A percentile compares a stretch with the other conserved stretches of the same genome.
Evolutionary conservation across 345 rosid species (phyloP).

Genomic region (Rhizophora mangle): DNA sequence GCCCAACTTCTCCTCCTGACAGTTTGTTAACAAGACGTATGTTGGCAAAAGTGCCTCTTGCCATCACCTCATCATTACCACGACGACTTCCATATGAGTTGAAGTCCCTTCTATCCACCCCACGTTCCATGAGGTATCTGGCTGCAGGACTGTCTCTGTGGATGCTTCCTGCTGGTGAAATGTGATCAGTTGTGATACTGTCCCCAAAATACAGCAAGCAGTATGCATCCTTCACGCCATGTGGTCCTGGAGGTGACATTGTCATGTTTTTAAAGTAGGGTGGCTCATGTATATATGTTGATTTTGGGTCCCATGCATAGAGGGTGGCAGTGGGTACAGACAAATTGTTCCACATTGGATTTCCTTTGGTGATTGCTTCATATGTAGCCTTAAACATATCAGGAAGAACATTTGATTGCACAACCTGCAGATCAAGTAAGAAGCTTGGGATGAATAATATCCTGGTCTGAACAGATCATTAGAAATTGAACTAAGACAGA

Average conservation of each 20-base stretch:
- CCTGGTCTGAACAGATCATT: neutral
- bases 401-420: slow-evolving; percentile 76
- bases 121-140: slow-evolving; percentile 67
- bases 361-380: slow-evolving; percentile 76
- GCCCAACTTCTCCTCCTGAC: slow-evolving; percentile 85
- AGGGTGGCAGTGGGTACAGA: slow-evolving; percentile 61
- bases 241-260: slow-evolving; percentile 85
- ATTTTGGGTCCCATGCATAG: slow-evolving; percentile 76
- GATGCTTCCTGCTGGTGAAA: slow-evolving; percentile 93
- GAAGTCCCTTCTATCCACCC: slow-evolving; percentile 77
- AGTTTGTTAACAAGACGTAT: slow-evolving; percentile 76
- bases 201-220: slow-evolving; percentile 86
- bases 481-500: slow-evolving; percentile 12
- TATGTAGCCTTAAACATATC: slow-evolving; percentile 93
- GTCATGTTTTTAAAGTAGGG: slow-evolving; percentile 87
- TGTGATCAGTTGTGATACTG: slow-evolving; percentile 91
- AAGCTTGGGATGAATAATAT: neutral
- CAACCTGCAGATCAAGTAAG: slow-evolving; percentile 46
- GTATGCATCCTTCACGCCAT: slow-evolving; percentile 78
- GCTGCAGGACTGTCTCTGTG: slow-evolving; percentile 95
- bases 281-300: slow-evolving; percentile 87
- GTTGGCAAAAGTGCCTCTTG: slow-evolving; percentile 82
- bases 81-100: slow-evolving; percentile 91
- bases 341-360: slow-evolving; percentile 83
- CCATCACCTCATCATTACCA: slow-evolving; percentile 87